phyloP scores from a whole-genome alignment of 805 yeast species.

The Kuraishia capsulata region DNA sequence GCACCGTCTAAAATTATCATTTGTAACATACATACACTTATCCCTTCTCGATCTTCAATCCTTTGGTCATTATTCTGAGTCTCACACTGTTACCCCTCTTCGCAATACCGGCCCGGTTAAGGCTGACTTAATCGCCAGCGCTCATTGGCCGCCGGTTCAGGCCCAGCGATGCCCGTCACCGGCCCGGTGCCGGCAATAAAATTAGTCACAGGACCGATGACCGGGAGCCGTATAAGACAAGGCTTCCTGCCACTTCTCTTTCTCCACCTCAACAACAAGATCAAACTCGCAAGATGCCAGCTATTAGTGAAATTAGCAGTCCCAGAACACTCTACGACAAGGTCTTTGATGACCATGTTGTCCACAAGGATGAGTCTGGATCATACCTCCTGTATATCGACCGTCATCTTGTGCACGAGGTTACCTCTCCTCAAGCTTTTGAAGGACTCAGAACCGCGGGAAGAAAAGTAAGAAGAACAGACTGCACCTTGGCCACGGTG shows the following conservation, averaged over 20 bases:
- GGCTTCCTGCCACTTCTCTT: not conserved
- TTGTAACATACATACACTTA: too few species aligned
- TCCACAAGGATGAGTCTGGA: slow-evolving; percentile 81
- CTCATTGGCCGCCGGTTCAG: not conserved
- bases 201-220: too few species aligned
- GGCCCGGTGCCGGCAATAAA: not conserved
- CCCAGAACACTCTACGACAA: slow-evolving; percentile 88
- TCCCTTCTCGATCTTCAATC: too few species aligned
- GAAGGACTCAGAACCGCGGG: slow-evolving; percentile 89
- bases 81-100: too few species aligned
- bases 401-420: slow-evolving; percentile 97
- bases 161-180: not conserved
- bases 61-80: too few species aligned
- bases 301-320: slow-evolving; percentile 21
- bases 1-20: too few species aligned
- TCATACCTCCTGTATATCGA: slow-evolving; percentile 86
- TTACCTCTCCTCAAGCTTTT: slow-evolving; percentile 98
- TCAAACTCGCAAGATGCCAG: slow-evolving; percentile 20
- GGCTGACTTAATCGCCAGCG: not conserved
- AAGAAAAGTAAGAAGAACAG: slow-evolving; percentile 82
- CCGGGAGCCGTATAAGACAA: too few species aligned
- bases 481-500: slow-evolving; percentile 90
- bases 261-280: too few species aligned
- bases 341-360: slow-evolving; percentile 91
- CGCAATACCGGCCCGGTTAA: too few species aligned